These are phyloP conservation scores for Phialemonium atrogriseum DNA, from an alignment of 2,329 filamentous ascomycete genomes.

Conservation along the genomic window DNA sequence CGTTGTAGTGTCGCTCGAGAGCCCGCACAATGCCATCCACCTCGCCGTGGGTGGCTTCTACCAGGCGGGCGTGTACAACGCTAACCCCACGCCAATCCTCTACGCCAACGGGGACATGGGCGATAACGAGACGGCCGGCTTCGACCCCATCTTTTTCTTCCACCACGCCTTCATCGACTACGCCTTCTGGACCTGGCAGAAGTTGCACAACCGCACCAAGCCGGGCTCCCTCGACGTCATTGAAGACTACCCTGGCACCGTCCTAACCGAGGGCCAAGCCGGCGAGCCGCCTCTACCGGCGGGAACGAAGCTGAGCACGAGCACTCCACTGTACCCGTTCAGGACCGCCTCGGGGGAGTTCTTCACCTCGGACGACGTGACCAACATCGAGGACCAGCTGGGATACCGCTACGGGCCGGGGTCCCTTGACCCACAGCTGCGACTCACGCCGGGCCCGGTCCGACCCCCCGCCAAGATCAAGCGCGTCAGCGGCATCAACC, in stretches of 20 bases:
- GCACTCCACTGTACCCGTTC: slow-evolving; percentile 12
- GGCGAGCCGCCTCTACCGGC: slow-evolving; percentile 4
- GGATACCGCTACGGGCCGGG: slow-evolving; percentile 10
- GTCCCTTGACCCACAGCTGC: background rate
- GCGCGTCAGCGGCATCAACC: slow-evolving; percentile 11
- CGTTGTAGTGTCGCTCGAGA: slow-evolving; percentile 14
- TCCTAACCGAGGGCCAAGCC: slow-evolving; percentile 8
- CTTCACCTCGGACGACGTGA: slow-evolving; percentile 4
- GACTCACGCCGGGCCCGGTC: background rate
- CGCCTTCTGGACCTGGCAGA: slow-evolving; percentile 22
- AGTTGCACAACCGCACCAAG: slow-evolving; percentile 6
- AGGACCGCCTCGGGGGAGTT: background rate
- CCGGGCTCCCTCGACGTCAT: slow-evolving; percentile 4
- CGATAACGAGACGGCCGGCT: slow-evolving; percentile 22
- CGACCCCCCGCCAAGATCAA: background rate
- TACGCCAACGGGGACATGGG: slow-evolving; percentile 24
- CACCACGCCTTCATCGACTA: slow-evolving; percentile 22
- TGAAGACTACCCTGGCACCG: slow-evolving; percentile 8
- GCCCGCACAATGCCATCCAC: slow-evolving; percentile 19
- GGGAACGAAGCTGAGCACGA: slow-evolving; percentile 5
- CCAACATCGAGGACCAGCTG: slow-evolving; percentile 6
- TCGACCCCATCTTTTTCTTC: slow-evolving; percentile 24
- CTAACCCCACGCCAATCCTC: slow-evolving; percentile 8
- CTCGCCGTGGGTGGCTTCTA: slow-evolving; percentile 19
- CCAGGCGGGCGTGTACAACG: slow-evolving; percentile 4